Evolutionary conservation across 495 filamentous ascomycete species (phyloP).

Genomic region (Elaphomyces granulatus): DNA sequence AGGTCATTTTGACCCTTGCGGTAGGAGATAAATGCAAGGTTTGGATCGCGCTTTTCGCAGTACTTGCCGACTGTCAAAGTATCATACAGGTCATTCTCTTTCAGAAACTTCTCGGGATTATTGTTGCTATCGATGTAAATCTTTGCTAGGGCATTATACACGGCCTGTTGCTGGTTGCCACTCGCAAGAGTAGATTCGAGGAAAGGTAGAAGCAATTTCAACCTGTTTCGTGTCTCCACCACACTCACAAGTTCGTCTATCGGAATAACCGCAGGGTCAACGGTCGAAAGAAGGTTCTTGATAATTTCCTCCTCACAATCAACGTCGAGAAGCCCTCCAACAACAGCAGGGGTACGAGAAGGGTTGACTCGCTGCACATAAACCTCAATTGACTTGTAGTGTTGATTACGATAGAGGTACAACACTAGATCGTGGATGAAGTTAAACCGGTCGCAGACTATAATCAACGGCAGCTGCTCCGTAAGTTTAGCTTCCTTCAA

Average conservation of each 20-base stretch:
- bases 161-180: constrained; percentile 94
- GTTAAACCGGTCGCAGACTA: constrained; percentile 97
- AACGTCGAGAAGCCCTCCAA: constrained; percentile 91
- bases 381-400: constrained; percentile 98
- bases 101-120: constrained; percentile 95
- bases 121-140: constrained; percentile 99
- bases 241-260: constrained; percentile 93
- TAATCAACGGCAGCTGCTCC: constrained; percentile 92
- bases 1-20: constrained; percentile 95
- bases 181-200: constrained; percentile 79
- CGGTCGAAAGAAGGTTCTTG: constrained; percentile 79
- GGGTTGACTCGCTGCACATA: constrained; percentile 99
- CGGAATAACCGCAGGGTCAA: constrained; percentile 72
- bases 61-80: constrained; percentile 89
- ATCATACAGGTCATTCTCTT: constrained; percentile 97
- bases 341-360: constrained; percentile 78
- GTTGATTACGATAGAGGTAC: constrained; percentile 97
- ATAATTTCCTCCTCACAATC: constrained; percentile 95
- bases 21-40: constrained; percentile 91
- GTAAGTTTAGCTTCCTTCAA: constrained; percentile 87
- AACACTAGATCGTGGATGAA: constrained; percentile 95
- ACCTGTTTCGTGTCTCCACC: constrained; percentile 86
- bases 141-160: constrained; percentile 97
- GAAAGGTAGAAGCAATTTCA: constrained; percentile 94
- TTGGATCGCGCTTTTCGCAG: constrained; percentile 97